Evolutionary conservation across 148 eudicot species (phyloP).

Genomic region (Suaeda aralocaspica): DNA sequence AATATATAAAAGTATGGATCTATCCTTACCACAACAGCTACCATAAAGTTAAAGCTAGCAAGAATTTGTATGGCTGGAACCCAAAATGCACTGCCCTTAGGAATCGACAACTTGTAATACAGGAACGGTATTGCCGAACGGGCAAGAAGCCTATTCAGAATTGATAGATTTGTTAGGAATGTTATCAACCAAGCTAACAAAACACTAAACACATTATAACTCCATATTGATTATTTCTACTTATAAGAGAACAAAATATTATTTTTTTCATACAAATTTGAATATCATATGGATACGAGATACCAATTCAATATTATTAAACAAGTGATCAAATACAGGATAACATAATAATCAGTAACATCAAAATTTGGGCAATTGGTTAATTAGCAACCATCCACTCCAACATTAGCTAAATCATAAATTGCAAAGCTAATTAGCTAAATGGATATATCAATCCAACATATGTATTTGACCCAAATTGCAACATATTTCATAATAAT

Average conservation of each 20-base stretch:
- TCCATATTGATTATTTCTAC: no score
- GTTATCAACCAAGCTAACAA: background rate
- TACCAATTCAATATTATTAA: background rate
- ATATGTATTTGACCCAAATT: background rate
- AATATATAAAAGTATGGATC: background rate
- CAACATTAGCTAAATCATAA: no score
- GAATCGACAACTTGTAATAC: slow-evolving; percentile 54
- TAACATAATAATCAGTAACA: background rate
- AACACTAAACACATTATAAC: background rate
- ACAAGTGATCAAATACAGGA: background rate
- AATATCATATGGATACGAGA: background rate
- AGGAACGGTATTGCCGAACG: slow-evolving; percentile 55
- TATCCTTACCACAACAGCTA: slow-evolving; percentile 59
- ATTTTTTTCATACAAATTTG: no score
- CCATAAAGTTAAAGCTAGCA: slow-evolving; percentile 69
- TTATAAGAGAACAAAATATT: no score
- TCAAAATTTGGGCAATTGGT: background rate
- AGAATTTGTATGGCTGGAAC: slow-evolving; percentile 62
- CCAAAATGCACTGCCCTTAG: slow-evolving; percentile 87
- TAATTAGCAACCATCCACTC: no score
- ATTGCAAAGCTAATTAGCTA: background rate
- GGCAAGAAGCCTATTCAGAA: slow-evolving; percentile 48
- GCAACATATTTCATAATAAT: background rate
- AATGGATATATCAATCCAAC: background rate
- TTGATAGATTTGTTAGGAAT: background rate